phyloP scores from a whole-genome alignment of 2,329 filamentous ascomycete species.

The Atkinsonella hypoxylon region DNA sequence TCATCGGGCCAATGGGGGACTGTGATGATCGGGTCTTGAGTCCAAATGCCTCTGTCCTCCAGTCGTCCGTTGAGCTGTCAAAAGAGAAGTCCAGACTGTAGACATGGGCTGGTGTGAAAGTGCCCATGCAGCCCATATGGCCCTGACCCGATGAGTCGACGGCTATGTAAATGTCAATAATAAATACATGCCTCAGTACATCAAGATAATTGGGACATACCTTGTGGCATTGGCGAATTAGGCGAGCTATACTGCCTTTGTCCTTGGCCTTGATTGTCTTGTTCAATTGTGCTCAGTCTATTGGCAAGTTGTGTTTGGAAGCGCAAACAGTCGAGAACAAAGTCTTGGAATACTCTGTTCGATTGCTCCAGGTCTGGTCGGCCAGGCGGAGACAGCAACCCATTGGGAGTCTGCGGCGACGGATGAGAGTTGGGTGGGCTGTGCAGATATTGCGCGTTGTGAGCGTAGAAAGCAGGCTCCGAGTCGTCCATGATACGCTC shows the following conservation, averaged over 20 bases:
- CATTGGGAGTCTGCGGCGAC: constrained; percentile 8
- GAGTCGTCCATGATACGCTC: constrained; percentile 7
- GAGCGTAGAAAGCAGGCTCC: constrained; percentile 8
- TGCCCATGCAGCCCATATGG: constrained; percentile 6
- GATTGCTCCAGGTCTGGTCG: constrained; percentile 5
- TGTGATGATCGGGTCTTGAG: constrained; percentile 7
- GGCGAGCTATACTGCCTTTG: constrained; percentile 1
- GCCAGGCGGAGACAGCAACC: constrained; percentile 11
- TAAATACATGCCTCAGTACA: background rate
- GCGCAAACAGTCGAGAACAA: constrained; percentile 15
- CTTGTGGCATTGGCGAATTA: background rate
- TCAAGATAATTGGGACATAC: background rate
- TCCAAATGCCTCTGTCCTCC: constrained; percentile 10
- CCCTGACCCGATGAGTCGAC: constrained; percentile 8
- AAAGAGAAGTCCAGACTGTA: constrained; percentile 13
- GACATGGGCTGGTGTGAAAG: constrained; percentile 8
- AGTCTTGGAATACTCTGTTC: constrained; percentile 10
- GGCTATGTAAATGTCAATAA: background rate
- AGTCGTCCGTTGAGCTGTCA: constrained; percentile 9
- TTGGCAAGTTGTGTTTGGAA: constrained; percentile 15
- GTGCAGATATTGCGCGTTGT: constrained; percentile 8
- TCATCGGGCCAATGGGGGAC: constrained; percentile 3
- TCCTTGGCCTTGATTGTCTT: constrained; percentile 7
- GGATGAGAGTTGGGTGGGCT: constrained; percentile 11
- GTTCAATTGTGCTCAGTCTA: constrained; percentile 11